Evolutionary conservation across 2,329 filamentous ascomycete genomes (phyloP).

Genomic region (Orbilia ellipsospora): DNA sequence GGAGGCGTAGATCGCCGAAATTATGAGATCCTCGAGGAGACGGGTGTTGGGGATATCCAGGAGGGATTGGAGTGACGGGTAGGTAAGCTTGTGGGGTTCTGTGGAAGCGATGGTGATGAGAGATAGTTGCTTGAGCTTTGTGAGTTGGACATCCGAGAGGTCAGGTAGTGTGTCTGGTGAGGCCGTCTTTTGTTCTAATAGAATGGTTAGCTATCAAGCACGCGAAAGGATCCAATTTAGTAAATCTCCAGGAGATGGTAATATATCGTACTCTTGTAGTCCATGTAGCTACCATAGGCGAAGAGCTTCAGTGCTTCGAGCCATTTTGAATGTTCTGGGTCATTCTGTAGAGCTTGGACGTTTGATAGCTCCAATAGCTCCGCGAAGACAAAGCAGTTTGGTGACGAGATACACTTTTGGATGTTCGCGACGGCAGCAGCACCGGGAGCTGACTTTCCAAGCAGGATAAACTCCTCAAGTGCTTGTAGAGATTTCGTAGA

Average conservation of each 20-base stretch:
- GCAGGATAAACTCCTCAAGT: conserved; percentile 84
- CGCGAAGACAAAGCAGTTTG: conserved; percentile 90
- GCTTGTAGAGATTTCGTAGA: conserved; percentile 70
- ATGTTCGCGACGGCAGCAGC: conserved; percentile 88
- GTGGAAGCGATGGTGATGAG: conserved; percentile 80
- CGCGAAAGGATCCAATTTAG: conserved; percentile 55
- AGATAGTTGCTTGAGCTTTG: conserved; percentile 91
- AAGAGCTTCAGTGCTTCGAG: conserved; percentile 85
- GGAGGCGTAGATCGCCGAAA: conserved; percentile 85
- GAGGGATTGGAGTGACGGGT: conserved; percentile 73
- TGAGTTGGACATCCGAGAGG: conserved; percentile 77
- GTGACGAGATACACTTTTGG: conserved; percentile 85
- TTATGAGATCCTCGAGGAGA: conserved; percentile 86
- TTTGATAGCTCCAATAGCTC: conserved; percentile 87
- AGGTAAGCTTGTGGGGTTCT: conserved; percentile 75
- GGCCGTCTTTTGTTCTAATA: conserved; percentile 44
- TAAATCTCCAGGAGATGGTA: background rate
- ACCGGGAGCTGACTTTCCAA: conserved; percentile 85
- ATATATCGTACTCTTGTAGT: conserved; percentile 72
- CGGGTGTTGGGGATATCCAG: conserved; percentile 75
- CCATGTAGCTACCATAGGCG: conserved; percentile 86
- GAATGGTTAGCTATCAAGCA: background rate
- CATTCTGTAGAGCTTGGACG: conserved; percentile 76
- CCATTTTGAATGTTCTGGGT: conserved; percentile 72
- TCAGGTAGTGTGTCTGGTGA: conserved; percentile 70